These are phyloP conservation scores for Prototheca wickerhamii DNA, from an alignment of 163 green algal genomes.

Conservation along the genomic window DNA sequence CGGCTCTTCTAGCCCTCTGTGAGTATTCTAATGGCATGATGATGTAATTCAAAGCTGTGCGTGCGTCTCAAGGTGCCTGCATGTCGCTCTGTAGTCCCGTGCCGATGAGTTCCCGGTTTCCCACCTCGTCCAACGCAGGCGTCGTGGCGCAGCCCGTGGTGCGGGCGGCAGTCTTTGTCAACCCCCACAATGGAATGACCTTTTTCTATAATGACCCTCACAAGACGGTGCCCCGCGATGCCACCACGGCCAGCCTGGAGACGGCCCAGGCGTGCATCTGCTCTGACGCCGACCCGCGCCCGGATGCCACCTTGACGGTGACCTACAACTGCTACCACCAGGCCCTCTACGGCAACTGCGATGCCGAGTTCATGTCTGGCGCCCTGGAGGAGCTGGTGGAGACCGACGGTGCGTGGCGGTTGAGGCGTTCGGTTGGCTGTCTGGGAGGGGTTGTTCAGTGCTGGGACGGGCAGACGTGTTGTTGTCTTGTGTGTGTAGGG, in stretches of 20 bases:
- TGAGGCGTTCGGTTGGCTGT: too few relatives aligned
- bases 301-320: constrained; percentile 1
- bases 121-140: neutral
- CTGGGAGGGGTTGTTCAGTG: too few relatives aligned
- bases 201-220: constrained; percentile 1
- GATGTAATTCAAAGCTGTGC: neutral
- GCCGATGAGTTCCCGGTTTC: neutral
- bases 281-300: constrained; percentile 17
- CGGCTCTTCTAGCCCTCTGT: neutral
- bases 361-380: constrained; percentile 16
- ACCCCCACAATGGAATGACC: constrained; percentile 6
- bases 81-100: neutral
- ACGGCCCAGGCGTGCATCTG: constrained; percentile 1
- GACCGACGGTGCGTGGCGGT: neutral
- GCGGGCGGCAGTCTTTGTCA: neutral
- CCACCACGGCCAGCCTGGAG: neutral
- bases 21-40: neutral
- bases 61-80: neutral
- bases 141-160: neutral
- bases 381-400: constrained; percentile 5
- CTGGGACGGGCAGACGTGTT: too few relatives aligned
- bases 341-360: constrained; percentile 18
- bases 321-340: constrained; percentile 18
- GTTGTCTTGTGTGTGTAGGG: too few relatives aligned
- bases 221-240: constrained; percentile 3